These are phyloP conservation scores for Macrolepiota albuminosa DNA, from an alignment of 768 basidiomycete genomes.

Conservation along the genomic window DNA sequence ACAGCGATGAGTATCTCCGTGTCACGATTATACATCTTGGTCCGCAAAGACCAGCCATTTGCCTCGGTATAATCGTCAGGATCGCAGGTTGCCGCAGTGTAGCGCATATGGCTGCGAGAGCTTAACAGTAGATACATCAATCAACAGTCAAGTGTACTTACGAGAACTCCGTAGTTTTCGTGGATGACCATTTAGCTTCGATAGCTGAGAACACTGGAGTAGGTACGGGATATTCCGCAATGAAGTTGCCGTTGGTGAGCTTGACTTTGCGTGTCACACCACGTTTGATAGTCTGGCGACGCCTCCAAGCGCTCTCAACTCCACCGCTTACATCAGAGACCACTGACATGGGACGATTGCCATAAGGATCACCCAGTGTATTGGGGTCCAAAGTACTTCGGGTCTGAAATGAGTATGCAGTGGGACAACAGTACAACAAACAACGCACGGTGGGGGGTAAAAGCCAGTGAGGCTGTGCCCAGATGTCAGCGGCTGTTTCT, in stretches of 20 bases:
- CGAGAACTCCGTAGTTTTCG: constrained; percentile 88
- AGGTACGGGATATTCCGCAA: constrained; percentile 85
- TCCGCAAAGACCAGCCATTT: constrained; percentile 80
- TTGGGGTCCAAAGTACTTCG: constrained; percentile 48
- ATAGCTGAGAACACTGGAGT: constrained; percentile 79
- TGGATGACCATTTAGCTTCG: constrained; percentile 69
- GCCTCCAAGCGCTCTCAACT: constrained; percentile 57
- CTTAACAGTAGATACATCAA: constrained; percentile 1
- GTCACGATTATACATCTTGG: constrained; percentile 80
- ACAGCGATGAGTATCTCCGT: constrained; percentile 95
- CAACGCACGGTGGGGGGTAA: constrained; percentile 70
- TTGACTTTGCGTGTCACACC: constrained; percentile 92
- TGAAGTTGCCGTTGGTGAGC: constrained; percentile 90
- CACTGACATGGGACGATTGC: constrained; percentile 43
- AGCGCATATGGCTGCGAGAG: constrained; percentile 75
- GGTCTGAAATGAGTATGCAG: constrained; percentile 5
- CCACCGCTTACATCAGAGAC: constrained; percentile 53
- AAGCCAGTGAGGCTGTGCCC: constrained; percentile 55
- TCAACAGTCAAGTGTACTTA: constrained; percentile 32
- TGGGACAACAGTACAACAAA: neutral
- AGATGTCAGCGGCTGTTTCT: constrained; percentile 71
- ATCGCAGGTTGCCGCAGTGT: constrained; percentile 88
- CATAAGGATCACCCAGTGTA: constrained; percentile 65
- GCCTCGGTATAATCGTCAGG: constrained; percentile 83
- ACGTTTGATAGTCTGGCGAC: constrained; percentile 88